phyloP scores from a whole-genome alignment of 2,329 filamentous ascomycete genomes.

The Colletotrichum zoysiae region DNA sequence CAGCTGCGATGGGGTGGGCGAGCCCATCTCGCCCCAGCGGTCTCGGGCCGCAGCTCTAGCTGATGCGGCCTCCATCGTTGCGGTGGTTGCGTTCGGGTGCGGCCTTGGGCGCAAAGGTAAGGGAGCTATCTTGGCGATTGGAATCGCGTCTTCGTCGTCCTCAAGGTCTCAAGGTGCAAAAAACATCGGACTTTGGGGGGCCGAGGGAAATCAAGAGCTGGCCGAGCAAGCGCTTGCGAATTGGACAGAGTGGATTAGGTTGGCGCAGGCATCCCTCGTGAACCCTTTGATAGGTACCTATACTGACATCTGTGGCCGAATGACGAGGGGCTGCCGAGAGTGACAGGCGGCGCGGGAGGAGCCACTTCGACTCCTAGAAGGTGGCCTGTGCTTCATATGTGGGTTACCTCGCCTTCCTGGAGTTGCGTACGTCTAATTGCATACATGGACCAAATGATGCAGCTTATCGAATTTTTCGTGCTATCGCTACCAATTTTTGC shows the following conservation, averaged over 20 bases:
- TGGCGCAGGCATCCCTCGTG: conserved; percentile 41
- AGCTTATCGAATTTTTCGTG: conserved; percentile 26
- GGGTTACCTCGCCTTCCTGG: conserved; percentile 14
- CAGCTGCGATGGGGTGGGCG: conserved; percentile 84
- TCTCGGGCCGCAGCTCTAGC: conserved; percentile 95
- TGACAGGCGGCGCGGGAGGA: conserved; percentile 34
- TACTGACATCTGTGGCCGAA: conserved; percentile 35
- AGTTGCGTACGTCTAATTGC: conserved; percentile 5
- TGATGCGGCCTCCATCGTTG: conserved; percentile 89
- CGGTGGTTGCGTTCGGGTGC: conserved; percentile 43
- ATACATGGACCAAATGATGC: conserved; percentile 11
- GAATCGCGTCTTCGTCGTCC: conserved; percentile 32
- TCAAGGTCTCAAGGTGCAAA: conserved; percentile 14
- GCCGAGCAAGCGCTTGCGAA: conserved; percentile 35
- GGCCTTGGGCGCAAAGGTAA: conserved; percentile 34
- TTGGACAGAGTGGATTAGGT: conserved; percentile 41
- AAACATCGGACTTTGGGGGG: conserved; percentile 15
- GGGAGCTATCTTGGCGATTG: conserved; percentile 38
- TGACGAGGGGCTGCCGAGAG: conserved; percentile 39
- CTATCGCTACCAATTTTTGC: conserved; percentile 4
- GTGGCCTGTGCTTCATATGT: conserved; percentile 30
- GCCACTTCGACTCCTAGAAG: conserved; percentile 29
- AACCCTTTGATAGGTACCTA: conserved; percentile 32
- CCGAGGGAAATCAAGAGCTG: conserved; percentile 26
- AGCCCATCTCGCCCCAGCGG: conserved; percentile 87